Evolutionary conservation across 1,284 basidiomycete species (phyloP).

Genomic region (Austroboletus novae-zelandiae): DNA sequence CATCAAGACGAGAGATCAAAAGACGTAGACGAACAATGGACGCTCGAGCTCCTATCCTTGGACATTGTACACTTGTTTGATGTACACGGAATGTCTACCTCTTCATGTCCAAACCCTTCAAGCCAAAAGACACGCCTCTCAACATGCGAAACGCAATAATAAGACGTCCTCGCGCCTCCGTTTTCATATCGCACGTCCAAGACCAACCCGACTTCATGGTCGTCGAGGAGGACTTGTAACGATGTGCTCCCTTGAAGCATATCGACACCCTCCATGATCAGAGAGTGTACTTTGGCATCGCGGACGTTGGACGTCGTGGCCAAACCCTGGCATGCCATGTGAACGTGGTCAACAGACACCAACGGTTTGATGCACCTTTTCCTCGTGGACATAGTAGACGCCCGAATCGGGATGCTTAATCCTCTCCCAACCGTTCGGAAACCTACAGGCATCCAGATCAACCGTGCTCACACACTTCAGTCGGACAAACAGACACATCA

Average conservation of each 20-base stretch:
- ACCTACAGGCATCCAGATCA: slow-evolving; percentile 7
- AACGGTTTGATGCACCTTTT: slow-evolving; percentile 15
- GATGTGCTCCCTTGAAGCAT: slow-evolving; percentile 4
- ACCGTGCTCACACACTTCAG: background rate
- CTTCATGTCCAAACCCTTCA: slow-evolving; percentile 18
- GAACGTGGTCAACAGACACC: background rate
- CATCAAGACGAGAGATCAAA: background rate
- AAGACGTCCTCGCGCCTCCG: slow-evolving; percentile 3
- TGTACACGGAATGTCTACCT: slow-evolving; percentile 19
- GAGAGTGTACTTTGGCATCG: background rate
- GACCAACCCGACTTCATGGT: slow-evolving; percentile 17
- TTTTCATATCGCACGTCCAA: slow-evolving; percentile 10
- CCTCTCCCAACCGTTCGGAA: slow-evolving; percentile 23
- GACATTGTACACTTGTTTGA: slow-evolving; percentile 16
- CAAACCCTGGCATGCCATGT: slow-evolving; percentile 11
- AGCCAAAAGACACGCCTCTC: slow-evolving; percentile 32
- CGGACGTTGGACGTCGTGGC: slow-evolving; percentile 22
- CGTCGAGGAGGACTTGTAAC: slow-evolving; percentile 7
- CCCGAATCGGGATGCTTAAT: slow-evolving; percentile 30
- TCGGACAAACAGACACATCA: slow-evolving; percentile 10
- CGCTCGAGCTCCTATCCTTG: slow-evolving; percentile 6
- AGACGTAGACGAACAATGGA: slow-evolving; percentile 22
- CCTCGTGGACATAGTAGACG: slow-evolving; percentile 25
- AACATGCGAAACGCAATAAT: slow-evolving; percentile 30
- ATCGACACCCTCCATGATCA: slow-evolving; percentile 14